Evolutionary conservation across 106 monocot species (phyloP), one percentile per base, ranked within the genome.

Genomic region (Vanilla planifolia): DNA sequence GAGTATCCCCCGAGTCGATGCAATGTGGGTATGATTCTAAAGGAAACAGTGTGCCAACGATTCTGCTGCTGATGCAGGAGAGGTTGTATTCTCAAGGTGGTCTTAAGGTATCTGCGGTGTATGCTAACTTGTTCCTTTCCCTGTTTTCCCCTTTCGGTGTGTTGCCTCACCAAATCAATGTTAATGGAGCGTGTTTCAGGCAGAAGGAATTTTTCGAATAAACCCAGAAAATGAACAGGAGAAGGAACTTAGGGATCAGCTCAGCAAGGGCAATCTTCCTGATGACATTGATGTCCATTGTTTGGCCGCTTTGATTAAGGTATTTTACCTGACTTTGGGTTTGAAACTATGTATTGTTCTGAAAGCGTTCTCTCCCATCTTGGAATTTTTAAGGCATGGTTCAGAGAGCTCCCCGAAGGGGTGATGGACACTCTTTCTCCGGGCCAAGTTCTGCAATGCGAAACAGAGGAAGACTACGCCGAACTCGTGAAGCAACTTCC

Each of bases 31-130:
- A 77, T 39, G 93, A 93, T 72, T 67, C 85, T 7, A 93, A 77
- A 22, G 85, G 89, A 1, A 93, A 93, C 74, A 89, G 89, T 35
- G 93, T 93, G 13, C 93, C 93, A 8, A 89, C 85, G 7, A 89
- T 93, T 58, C 76, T 93, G n/a, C 22, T 93, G 45, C 88, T 89
- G 22, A 89, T 93, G 93, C 93, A 93, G 52, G 89, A 89, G 41
- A 81, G 84, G 8, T 48, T 93, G 17, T 93, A 85, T 48, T 60
- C 71, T 11, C 93, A 89, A 56, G 85, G 63, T 29, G 93, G 93
- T 9, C 71, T 93, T 14, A 93, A 89, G 93, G 93, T 93, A 59
- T n/a, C n/a, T n/a, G n/a, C n/a, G n/a, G n/a, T n/a, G 46, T 19
- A 46, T 20, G 15, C 3, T 5, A 40, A n/a, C n/a, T 0, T 8